A percentile compares a stretch with the other conserved stretches of the same genome.
phyloP scores from a whole-genome alignment of 1,284 basidiomycete genomes.

The Trichosporon sp. region DNA sequence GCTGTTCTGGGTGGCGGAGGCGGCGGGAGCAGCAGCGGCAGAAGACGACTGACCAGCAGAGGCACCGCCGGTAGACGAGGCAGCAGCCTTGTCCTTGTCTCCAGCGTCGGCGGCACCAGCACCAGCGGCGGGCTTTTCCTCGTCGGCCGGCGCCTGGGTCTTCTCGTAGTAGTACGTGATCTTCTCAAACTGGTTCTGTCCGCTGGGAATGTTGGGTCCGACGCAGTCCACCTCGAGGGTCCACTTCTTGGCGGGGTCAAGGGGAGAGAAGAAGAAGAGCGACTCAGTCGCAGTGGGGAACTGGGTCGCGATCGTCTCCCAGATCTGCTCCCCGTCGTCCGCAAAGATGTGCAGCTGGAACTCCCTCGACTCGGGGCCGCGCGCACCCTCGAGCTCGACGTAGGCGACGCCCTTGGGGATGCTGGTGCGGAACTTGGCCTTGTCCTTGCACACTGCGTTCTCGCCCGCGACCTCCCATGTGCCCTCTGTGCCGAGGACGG shows the following conservation, averaged over 20 bases:
- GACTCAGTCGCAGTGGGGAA: constrained; percentile 2
- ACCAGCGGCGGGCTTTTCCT: neutral
- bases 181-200: constrained; percentile 1
- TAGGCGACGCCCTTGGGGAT: constrained; percentile 17
- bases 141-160: constrained; percentile 8
- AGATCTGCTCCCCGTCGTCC: constrained; percentile 81
- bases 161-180: constrained; percentile 17
- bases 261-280: constrained; percentile 15
- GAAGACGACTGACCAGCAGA: neutral
- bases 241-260: constrained; percentile 18
- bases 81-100: neutral
- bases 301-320: constrained; percentile 16
- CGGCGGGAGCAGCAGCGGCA: neutral
- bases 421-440: neutral
- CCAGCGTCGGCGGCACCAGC: neutral
- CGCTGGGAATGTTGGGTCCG: constrained; percentile 3
- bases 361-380: neutral
- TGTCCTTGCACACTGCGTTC: constrained; percentile 13
- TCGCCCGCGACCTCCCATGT: constrained; percentile 10
- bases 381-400: constrained; percentile 12
- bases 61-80: neutral
- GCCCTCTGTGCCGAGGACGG: constrained; percentile 17
- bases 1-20: neutral
- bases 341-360: constrained; percentile 72
- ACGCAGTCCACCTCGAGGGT: constrained; percentile 13